A percentile compares a stretch with the other conserved stretches of the same genome.
Conservation (phyloP, 2,329 filamentous ascomycete genomes). For the Claviceps sp. region DNA sequence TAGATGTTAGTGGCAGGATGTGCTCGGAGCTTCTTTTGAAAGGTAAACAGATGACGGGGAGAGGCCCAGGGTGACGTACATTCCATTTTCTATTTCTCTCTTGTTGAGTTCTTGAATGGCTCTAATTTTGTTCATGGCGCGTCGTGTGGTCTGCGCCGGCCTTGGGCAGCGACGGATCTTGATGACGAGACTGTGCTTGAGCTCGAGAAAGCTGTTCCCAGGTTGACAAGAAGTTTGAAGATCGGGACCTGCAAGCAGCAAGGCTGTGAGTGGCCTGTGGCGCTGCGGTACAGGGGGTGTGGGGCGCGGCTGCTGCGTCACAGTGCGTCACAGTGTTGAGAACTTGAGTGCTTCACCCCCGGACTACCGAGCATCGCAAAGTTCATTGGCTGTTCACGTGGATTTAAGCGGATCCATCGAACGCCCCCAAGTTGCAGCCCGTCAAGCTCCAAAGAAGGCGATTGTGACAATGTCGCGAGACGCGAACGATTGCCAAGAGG, state of each 20-base stretch:
- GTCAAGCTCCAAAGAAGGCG: not conserved
- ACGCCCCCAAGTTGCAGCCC: not conserved
- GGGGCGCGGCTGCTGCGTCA: not conserved
- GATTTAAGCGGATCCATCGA: constrained; percentile 21
- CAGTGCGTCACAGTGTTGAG: not conserved
- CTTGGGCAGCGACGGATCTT: not conserved
- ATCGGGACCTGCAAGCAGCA: not conserved
- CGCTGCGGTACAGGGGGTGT: no score
- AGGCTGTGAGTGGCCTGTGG: constrained; percentile 3
- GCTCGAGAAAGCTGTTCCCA: not conserved
- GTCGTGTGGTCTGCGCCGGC: not conserved
- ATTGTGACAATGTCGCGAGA: not conserved
- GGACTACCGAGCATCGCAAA: not conserved
- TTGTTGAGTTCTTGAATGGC: constrained; percentile 89
- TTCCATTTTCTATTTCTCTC: constrained; percentile 79
- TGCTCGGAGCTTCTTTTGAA: not conserved
- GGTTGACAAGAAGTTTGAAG: no score
- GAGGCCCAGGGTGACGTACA: constrained; percentile 34
- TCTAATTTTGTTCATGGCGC: constrained; percentile 81
- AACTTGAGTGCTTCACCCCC: not conserved
- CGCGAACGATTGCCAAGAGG: not conserved
- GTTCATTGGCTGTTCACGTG: not conserved
- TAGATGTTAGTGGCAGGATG: constrained; percentile 12
- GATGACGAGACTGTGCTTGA: not conserved
- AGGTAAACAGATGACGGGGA: not conserved